Base-by-base conservation (phyloP, 768 basidiomycete genomes). In the Mycena kentingensis region DNA sequence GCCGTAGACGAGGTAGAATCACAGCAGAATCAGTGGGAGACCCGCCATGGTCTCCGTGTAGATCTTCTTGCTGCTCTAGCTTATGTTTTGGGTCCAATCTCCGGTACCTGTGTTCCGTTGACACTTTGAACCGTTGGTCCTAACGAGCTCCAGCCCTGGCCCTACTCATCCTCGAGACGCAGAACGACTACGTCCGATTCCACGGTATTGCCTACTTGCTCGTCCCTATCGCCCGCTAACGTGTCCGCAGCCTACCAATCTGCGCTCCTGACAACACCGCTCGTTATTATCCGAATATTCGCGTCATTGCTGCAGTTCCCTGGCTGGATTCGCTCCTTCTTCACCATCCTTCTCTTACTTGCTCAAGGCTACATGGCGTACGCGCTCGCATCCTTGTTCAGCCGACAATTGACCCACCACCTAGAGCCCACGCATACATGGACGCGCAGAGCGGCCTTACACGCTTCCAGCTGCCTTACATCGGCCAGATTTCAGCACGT, bases 171-270 rank as follows among this genome's bases (percentile, higher is more conserved):
- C 56, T 84, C n/a, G 88, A 91, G 69, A 91, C 84, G 10, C 79
- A 81, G 54, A 87, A 87, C 60, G 85, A 90, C 67, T 86, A 81
- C 56, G 81, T 90, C 52, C 82, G 89, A 47, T 90, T 90, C 65
- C 88, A 89, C 64, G 85, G 88, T 87, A 46, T 62, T 79, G 63
- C 43, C 45, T 24, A 15, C 29, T 47, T 31, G 6, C n/a, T 24
- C 36, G 46, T 19, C 18, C n/a, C n/a, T n/a, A n/a, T n/a, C n/a
- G n/a, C n/a, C n/a, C 39, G 6, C 49, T 43, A 58, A 42, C 46
- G 3, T 26, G 47, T 49, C 46, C 39, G 19, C 63, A 92, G 90
- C 87, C 26, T 90, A 90, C 63, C 89, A 90, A 69, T 88, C 88
- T 11, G 88, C 86, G 4, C 73, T 92, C 12, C 67, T 88, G 36